Evolutionary conservation across 2,329 filamentous ascomycete species (phyloP).

Genomic region (Myriosclerotinia duriaeana): DNA sequence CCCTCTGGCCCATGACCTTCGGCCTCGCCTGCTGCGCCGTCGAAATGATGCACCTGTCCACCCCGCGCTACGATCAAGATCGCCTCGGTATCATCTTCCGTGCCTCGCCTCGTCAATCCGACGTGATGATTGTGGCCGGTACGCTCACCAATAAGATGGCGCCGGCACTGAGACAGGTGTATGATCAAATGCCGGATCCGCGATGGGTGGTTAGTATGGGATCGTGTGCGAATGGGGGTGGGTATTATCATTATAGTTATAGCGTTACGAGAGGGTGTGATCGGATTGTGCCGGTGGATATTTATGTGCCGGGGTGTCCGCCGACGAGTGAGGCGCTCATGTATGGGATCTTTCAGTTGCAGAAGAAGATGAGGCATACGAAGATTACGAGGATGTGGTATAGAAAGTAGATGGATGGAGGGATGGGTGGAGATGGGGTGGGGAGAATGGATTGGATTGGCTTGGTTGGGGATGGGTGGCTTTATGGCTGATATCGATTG

Average conservation of each 20-base stretch:
- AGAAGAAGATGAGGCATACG: conserved; percentile 30
- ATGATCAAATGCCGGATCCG: conserved; percentile 94
- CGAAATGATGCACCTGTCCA: conserved; percentile 91
- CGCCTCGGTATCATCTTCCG: conserved; percentile 88
- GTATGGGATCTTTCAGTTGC: conserved; percentile 45
- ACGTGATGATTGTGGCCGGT: conserved; percentile 91
- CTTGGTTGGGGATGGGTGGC: neutral
- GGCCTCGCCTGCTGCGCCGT: conserved; percentile 85
- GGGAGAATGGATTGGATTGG: neutral
- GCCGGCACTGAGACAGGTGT: conserved; percentile 82
- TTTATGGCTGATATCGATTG: neutral
- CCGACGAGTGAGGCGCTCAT: conserved; percentile 62
- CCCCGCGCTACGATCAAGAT: conserved; percentile 86
- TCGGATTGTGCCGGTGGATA: conserved; percentile 74
- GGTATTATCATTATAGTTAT: conserved; percentile 87
- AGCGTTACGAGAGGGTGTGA: conserved; percentile 73
- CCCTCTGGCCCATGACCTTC: conserved; percentile 87
- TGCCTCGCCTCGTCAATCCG: conserved; percentile 81
- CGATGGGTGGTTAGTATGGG: conserved; percentile 85
- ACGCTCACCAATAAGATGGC: conserved; percentile 97
- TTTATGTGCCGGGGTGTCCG: conserved; percentile 76
- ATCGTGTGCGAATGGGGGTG: conserved; percentile 79
- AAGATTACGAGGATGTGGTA: conserved; percentile 30
- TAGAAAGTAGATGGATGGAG: conserved; percentile 23
- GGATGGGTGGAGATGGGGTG: neutral